phyloP scores from a whole-genome alignment of 176 grass and related monocot species.

The Oryza punctata region DNA sequence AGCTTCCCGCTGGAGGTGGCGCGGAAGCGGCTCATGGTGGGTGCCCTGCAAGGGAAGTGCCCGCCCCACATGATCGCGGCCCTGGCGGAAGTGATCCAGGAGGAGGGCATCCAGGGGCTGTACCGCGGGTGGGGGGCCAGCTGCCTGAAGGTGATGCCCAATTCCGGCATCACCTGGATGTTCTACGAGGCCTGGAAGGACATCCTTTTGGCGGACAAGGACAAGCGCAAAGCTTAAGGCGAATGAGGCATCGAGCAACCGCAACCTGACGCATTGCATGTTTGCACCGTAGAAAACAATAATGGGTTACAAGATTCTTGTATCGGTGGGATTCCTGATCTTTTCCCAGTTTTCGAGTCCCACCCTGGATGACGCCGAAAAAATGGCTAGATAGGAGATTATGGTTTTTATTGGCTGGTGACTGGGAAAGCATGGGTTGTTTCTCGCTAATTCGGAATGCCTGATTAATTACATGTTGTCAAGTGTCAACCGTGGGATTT shows the following conservation, averaged over 20 bases:
- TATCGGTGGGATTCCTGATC: neutral
- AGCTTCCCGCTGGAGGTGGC: constrained; percentile 91
- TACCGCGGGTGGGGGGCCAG: constrained; percentile 91
- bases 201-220: constrained; percentile 47
- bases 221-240: neutral
- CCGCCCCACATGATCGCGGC: constrained; percentile 78
- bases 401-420: neutral
- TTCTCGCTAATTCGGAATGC: neutral
- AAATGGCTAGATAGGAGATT: neutral
- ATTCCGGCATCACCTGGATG: constrained; percentile 94
- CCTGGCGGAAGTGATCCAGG: constrained; percentile 61
- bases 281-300: neutral
- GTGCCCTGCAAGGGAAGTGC: constrained; percentile 67
- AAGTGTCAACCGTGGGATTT: neutral
- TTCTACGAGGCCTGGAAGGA: constrained; percentile 98
- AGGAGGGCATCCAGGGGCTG: constrained; percentile 61
- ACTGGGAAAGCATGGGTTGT: constrained; percentile 5
- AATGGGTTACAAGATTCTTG: neutral
- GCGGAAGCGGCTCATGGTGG: constrained; percentile 87
- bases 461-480: neutral
- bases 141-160: constrained; percentile 92
- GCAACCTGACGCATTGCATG: neutral
- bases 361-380: neutral
- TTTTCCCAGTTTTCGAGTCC: constrained; percentile 8
- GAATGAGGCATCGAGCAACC: neutral